phyloP scores from a whole-genome alignment of 2,329 filamentous ascomycete genomes.

The Penicillium sp. region DNA sequence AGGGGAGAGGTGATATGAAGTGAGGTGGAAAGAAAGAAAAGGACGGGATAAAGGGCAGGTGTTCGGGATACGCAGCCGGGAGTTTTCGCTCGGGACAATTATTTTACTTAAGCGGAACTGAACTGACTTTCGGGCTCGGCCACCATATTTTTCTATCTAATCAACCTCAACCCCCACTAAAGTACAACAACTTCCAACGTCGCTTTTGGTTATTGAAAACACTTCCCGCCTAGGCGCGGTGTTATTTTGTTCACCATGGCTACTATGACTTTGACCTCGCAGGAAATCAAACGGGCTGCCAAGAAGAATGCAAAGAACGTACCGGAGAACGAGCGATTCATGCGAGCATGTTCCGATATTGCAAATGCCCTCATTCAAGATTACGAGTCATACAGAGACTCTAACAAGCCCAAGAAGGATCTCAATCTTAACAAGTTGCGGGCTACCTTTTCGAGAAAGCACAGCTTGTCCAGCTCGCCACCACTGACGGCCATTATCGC shows the following conservation, averaged over 20 bases:
- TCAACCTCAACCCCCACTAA: constrained; percentile 16
- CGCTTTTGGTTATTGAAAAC: neutral
- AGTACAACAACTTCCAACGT: neutral
- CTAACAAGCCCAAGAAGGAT: constrained; percentile 71
- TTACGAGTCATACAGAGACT: constrained; percentile 76
- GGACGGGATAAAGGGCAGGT: constrained; percentile 20
- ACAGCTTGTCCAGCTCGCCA: constrained; percentile 81
- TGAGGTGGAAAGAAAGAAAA: constrained; percentile 19
- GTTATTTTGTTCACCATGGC: constrained; percentile 52
- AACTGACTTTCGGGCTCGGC: constrained; percentile 24
- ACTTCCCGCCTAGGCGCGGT: constrained; percentile 11
- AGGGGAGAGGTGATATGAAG: constrained; percentile 11
- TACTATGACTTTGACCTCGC: constrained; percentile 59
- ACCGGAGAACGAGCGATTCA: constrained; percentile 90
- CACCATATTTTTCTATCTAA: constrained; percentile 27
- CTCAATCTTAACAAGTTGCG: constrained; percentile 89
- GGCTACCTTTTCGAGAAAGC: constrained; percentile 86
- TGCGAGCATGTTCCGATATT: constrained; percentile 93
- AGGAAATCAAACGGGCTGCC: constrained; percentile 49
- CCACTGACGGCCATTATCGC: constrained; percentile 96
- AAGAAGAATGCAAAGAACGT: constrained; percentile 73
- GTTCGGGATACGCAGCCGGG: constrained; percentile 29
- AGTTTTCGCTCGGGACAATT: constrained; percentile 37
- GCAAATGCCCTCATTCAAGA: constrained; percentile 92
- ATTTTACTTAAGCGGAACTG: constrained; percentile 37